These are phyloP conservation scores for Ensete glaucum DNA, from an alignment of 176 grass and related monocot genomes.

Conservation along the genomic window DNA sequence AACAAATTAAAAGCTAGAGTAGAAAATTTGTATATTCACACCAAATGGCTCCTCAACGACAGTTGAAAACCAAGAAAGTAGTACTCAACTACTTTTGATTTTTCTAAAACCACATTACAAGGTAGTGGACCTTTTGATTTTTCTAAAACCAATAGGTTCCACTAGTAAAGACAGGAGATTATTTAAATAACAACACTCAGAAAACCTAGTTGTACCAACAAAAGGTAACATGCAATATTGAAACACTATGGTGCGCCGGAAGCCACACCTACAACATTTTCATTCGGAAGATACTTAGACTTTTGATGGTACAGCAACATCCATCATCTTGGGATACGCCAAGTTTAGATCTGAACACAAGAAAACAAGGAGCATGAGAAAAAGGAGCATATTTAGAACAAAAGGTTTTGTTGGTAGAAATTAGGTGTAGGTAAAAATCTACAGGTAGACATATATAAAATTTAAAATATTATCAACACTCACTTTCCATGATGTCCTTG, in stretches of 20 bases:
- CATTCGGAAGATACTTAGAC: slow-evolving; percentile 21
- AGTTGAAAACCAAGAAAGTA: not conserved
- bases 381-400: not conserved
- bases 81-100: not conserved
- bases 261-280: not conserved
- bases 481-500: slow-evolving; percentile 77
- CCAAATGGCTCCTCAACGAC: not conserved
- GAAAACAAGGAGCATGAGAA: slow-evolving; percentile 14
- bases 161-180: not conserved
- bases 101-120: not conserved
- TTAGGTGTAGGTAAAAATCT: not conserved
- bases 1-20: not conserved
- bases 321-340: slow-evolving; percentile 88
- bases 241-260: not conserved
- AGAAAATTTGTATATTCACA: not conserved
- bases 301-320: slow-evolving; percentile 61
- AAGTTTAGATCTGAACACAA: slow-evolving; percentile 66
- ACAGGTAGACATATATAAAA: not conserved
- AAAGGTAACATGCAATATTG: not conserved
- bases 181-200: not conserved
- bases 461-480: slow-evolving; percentile 16
- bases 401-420: not conserved
- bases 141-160: not conserved
- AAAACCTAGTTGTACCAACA: not conserved
- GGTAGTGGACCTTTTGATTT: not conserved